Percentiles rank a stretch among this genome's conserved stretches.
phyloP scores from a whole-genome alignment of 1,284 basidiomycete species.

The Pseudozyma thailandica region DNA sequence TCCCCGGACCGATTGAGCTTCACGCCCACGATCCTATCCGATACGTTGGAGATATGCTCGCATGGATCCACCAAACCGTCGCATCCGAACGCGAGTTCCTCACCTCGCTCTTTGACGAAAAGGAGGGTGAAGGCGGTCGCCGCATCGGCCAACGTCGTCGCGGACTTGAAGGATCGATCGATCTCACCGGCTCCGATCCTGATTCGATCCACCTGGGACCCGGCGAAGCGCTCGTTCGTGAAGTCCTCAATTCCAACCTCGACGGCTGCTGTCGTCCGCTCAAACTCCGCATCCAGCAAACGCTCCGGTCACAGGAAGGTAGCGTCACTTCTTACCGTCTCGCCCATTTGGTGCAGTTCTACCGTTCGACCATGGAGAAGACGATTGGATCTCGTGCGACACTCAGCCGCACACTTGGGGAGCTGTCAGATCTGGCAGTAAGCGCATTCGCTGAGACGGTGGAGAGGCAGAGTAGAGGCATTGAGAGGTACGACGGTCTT shows the following conservation, averaged over 20 bases:
- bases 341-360: conserved; percentile 93
- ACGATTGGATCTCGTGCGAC: conserved; percentile 86
- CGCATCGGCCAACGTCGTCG: conserved; percentile 45
- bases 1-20: conserved; percentile 92
- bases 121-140: conserved; percentile 70
- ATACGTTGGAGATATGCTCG: conserved; percentile 97
- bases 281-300: conserved; percentile 83
- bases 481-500: conserved; percentile 39
- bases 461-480: conserved; percentile 47
- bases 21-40: conserved; percentile 96
- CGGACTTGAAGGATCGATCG: conserved; percentile 53
- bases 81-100: conserved; percentile 86
- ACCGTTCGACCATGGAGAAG: conserved; percentile 87
- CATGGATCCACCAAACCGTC: conserved; percentile 96
- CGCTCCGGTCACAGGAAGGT: conserved; percentile 89
- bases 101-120: conserved; percentile 47
- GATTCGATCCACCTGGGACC: conserved; percentile 19
- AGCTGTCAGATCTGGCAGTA: conserved; percentile 70
- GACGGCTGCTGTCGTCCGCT: conserved; percentile 83
- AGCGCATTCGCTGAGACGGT: conserved; percentile 53
- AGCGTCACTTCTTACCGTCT: conserved; percentile 90
- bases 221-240: conserved; percentile 71
- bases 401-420: conserved; percentile 80
- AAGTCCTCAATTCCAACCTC: conserved; percentile 83
- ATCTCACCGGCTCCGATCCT: conserved; percentile 32